These are phyloP conservation scores for Hanseniaspora lachancei DNA, from an alignment of 805 yeast genomes.

Conservation along the genomic window DNA sequence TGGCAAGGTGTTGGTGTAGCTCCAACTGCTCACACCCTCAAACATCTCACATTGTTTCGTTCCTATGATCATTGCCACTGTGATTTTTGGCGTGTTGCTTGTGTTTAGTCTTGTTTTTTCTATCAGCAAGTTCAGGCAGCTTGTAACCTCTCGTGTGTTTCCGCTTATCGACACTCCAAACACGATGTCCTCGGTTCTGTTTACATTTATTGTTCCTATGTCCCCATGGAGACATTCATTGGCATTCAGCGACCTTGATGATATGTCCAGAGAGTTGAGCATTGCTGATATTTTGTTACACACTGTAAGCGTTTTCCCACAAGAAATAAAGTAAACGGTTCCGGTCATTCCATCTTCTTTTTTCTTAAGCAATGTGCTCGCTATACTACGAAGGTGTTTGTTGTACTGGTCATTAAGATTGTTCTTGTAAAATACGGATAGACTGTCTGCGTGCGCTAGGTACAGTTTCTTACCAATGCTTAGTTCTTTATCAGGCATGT, in stretches of 20 bases:
- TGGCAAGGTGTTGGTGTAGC: neutral
- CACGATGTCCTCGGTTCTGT: conserved; percentile 36
- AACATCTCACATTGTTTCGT: neutral
- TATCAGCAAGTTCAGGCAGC: conserved; percentile 19
- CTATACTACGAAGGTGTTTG: conserved; percentile 41
- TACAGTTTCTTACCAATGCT: neutral
- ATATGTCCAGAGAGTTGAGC: conserved; percentile 62
- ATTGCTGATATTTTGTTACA: conserved; percentile 73
- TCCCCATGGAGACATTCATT: conserved; percentile 87
- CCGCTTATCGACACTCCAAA: conserved; percentile 70
- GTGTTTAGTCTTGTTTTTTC: neutral
- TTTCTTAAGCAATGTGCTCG: neutral
- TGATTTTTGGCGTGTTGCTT: neutral
- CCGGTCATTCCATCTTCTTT: conserved; percentile 29
- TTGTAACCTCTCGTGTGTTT: conserved; percentile 60
- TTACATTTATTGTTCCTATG: conserved; percentile 52
- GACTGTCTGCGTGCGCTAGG: neutral
- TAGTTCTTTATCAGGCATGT: neutral
- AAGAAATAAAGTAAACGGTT: conserved; percentile 64
- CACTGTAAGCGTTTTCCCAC: conserved; percentile 74
- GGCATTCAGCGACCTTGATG: conserved; percentile 60
- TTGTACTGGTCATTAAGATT: conserved; percentile 16
- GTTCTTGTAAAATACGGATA: neutral
- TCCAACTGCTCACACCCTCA: neutral
- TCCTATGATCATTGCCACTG: neutral